A percentile compares a stretch with the other conserved stretches of the same genome.
Evolutionary conservation across 805 yeast species (phyloP).

Genomic region (Tetrapisispora phaffii): DNA sequence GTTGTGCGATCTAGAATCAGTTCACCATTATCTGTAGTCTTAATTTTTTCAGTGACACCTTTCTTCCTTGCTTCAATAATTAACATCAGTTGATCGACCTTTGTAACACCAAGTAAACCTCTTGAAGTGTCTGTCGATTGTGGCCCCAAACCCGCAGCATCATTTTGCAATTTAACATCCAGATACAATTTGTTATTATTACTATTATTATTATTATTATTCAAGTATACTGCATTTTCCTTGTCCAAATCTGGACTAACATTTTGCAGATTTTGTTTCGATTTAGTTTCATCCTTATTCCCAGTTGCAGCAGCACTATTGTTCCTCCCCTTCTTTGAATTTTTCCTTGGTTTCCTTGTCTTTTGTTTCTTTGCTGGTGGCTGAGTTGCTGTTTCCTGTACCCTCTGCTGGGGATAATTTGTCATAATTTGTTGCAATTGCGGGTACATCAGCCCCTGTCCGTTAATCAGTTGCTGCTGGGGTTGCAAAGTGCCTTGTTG

Average conservation of each 20-base stretch:
- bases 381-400: background rate
- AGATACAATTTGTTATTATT: background rate
- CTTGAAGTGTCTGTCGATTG: slow-evolving; percentile 47
- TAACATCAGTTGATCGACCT: slow-evolving; percentile 84
- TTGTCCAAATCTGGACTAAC: background rate
- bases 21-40: slow-evolving; percentile 61
- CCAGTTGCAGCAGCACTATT: background rate
- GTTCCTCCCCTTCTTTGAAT: background rate
- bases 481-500: background rate
- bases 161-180: background rate
- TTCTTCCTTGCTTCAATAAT: slow-evolving; percentile 82
- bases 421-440: background rate
- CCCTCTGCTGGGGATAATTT: background rate
- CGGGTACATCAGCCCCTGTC: slow-evolving; percentile 1
- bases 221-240: background rate
- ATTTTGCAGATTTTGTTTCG: background rate
- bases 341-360: background rate
- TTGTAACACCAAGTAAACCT: slow-evolving; percentile 74
- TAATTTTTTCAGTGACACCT: slow-evolving; percentile 55
- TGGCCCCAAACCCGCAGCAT: background rate
- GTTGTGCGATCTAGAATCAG: slow-evolving; percentile 42
- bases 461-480: background rate
- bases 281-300: background rate
- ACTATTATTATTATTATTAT: background rate
- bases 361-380: background rate